Base-by-base conservation (phyloP, 441 rosid species). In the Eruca vesicaria region DNA sequence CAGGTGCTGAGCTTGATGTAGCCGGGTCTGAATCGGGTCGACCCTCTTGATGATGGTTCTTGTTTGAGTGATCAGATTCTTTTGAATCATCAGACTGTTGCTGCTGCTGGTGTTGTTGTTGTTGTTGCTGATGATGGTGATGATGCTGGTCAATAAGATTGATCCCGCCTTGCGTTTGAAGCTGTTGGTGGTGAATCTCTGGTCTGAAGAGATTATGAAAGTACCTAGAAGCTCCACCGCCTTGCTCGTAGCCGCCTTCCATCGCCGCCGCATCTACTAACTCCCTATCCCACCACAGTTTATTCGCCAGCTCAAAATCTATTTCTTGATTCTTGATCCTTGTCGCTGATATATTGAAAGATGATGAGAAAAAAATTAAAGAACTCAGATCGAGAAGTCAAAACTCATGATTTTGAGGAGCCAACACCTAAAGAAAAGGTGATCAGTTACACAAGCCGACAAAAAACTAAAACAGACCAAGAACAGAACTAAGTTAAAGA, bases 201-300 rank as follows among this genome's bases (percentile, higher is more conserved):
- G 85, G 91, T 50, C 86, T 75, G 69, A 84, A 81, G 35, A 88
- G 90, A 64, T 81, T 84, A 63, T 86, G 89, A 56, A 86, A 74
- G 78, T 79, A 87, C 74, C 84, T 84, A 65, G 87, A 79, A 65
- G 76, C 69, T 56, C 74, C 82, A 59, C 83, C 67, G 32, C 78
- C 76, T 70, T 81, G 82, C 70, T 84, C 86, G 59, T 78, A 85
- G 3, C 86, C 90, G 28, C 81, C 81, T 68, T 78, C 81, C 50
- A 86, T 85, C 86, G 84, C 88, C 77, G 72, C 77, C 63, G 68
- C 90, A 72, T 84, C 89, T 50, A 83, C 63, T 80, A 77, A 48
- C 7, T 71, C 80, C 32, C 79, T 82, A 72, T 88, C 90, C 88
- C 88, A 88, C 92, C 87, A 83, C 85, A 72, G 78, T 76, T 86